phyloP scores from a whole-genome alignment of 345 rosid genomes.

The Linum tenue region DNA sequence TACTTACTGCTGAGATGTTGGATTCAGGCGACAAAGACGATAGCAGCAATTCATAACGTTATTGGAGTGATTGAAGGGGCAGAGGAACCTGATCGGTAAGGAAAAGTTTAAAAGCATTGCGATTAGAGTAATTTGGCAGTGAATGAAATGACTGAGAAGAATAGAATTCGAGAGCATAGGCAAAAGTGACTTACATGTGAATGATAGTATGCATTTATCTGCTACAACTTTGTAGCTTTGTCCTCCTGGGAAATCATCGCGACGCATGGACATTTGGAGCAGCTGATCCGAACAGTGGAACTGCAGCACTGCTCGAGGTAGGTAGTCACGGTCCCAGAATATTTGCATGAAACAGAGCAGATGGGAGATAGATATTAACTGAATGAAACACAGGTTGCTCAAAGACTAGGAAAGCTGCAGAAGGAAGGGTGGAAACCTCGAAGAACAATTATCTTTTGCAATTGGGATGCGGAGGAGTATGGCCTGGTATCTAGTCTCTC shows the following conservation, averaged over 20 bases:
- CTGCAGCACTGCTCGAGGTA: conserved; percentile 76
- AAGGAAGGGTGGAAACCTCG: conserved; percentile 69
- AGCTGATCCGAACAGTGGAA: conserved; percentile 84
- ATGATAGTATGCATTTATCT: too few relatives aligned
- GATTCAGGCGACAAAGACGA: conserved; percentile 50
- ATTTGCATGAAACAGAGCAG: background rate
- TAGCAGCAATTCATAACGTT: conserved; percentile 64
- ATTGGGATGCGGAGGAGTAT: conserved; percentile 93
- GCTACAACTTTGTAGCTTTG: conserved; percentile 29
- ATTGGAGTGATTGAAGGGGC: conserved; percentile 65
- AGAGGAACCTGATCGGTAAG: conserved; percentile 81
- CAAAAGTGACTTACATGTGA: too few relatives aligned
- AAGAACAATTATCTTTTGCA: conserved; percentile 61
- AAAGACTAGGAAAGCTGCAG: conserved; percentile 52
- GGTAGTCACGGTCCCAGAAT: background rate
- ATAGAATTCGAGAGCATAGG: too few relatives aligned
- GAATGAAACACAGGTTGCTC: conserved; percentile 36
- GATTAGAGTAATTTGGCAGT: background rate
- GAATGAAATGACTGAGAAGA: too few relatives aligned
- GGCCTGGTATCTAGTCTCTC: conserved; percentile 42
- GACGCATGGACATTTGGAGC: conserved; percentile 97
- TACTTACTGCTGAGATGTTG: background rate
- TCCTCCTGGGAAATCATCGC: conserved; percentile 73
- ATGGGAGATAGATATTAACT: background rate
- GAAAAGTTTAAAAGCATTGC: conserved; percentile 1